A percentile compares a stretch with the other conserved stretches of the same genome.
Evolutionary conservation across 2,329 filamentous ascomycete genomes (phyloP).

Genomic region (Fusarium mangiferae): DNA sequence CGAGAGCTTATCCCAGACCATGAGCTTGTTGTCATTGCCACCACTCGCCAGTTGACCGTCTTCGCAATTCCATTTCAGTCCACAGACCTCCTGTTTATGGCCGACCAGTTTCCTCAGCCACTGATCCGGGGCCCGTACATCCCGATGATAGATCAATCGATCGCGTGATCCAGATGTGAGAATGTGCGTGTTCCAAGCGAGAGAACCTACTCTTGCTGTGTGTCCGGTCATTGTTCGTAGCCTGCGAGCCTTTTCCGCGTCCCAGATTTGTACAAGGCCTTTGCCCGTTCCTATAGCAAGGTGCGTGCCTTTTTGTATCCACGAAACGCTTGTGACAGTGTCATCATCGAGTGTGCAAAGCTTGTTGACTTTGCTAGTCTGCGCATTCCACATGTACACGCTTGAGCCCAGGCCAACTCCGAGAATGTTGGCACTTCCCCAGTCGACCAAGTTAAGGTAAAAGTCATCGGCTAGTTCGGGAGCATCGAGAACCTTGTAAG

Average conservation of each 20-base stretch:
- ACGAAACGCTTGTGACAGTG: slow-evolving; percentile 94
- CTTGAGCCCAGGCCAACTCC: slow-evolving; percentile 92
- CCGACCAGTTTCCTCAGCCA: slow-evolving; percentile 88
- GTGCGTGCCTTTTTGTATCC: slow-evolving; percentile 98
- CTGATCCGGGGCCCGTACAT: slow-evolving; percentile 92
- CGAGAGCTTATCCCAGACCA: slow-evolving; percentile 98
- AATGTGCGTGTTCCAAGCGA: slow-evolving; percentile 99
- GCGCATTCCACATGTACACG: slow-evolving; percentile 98
- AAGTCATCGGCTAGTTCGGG: slow-evolving; percentile 97
- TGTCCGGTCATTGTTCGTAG: slow-evolving; percentile 97
- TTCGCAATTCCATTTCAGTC: slow-evolving; percentile 95
- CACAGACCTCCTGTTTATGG: slow-evolving; percentile 98
- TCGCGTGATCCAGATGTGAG: slow-evolving; percentile 95
- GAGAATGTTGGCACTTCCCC: slow-evolving; percentile 94
- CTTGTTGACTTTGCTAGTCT: slow-evolving; percentile 90
- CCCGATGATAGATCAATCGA: slow-evolving; percentile 92
- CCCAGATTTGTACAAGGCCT: slow-evolving; percentile 97
- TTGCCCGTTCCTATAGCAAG: slow-evolving; percentile 95
- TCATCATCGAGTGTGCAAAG: slow-evolving; percentile 93
- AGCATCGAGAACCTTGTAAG: slow-evolving; percentile 96
- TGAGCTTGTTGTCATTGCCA: slow-evolving; percentile 98
- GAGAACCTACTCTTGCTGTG: slow-evolving; percentile 88
- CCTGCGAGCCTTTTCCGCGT: slow-evolving; percentile 86
- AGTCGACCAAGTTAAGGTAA: slow-evolving; percentile 96
- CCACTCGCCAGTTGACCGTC: slow-evolving; percentile 95